Percentiles rank a stretch among this genome's conserved stretches.
These are phyloP conservation scores for Quercus alba DNA, from an alignment of 306 rosid species.

Conservation along the genomic window DNA sequence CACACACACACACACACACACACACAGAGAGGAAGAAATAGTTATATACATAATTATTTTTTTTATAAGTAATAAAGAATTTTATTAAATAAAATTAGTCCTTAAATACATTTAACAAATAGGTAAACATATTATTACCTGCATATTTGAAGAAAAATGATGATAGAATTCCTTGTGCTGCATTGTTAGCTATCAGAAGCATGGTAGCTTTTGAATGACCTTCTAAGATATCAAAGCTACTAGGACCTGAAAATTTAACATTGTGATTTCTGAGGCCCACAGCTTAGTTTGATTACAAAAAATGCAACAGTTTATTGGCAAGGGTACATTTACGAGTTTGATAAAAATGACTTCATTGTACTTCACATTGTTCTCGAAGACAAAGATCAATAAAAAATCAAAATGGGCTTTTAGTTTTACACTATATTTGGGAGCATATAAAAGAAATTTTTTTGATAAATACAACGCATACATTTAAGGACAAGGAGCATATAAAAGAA, in stretches of 20 bases:
- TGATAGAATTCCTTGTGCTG: constrained; percentile 97
- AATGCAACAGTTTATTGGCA: neutral
- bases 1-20: too few species aligned
- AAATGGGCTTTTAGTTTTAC: neutral
- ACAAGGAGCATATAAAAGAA: too few species aligned
- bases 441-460: too few species aligned
- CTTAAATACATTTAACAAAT: neutral
- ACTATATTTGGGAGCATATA: too few species aligned
- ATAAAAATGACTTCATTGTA: neutral
- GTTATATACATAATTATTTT: too few species aligned
- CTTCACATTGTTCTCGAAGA: neutral
- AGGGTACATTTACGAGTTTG: neutral
- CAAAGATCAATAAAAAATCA: neutral
- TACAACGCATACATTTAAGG: too few species aligned
- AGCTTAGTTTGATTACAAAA: constrained; percentile 11
- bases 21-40: too few species aligned
- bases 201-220: constrained; percentile 98
- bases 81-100: too few species aligned
- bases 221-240: constrained; percentile 84
- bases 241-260: constrained; percentile 64
- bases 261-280: constrained; percentile 7
- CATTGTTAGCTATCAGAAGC: constrained; percentile 88
- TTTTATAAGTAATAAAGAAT: too few species aligned
- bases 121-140: constrained; percentile 41
- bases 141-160: constrained; percentile 99